Percentiles rank a stretch among this genome's conserved stretches.
These are phyloP conservation scores for Geranomyces michiganensis DNA, from an alignment of 192 early-diverging fungal genomes.

Conservation along the genomic window DNA sequence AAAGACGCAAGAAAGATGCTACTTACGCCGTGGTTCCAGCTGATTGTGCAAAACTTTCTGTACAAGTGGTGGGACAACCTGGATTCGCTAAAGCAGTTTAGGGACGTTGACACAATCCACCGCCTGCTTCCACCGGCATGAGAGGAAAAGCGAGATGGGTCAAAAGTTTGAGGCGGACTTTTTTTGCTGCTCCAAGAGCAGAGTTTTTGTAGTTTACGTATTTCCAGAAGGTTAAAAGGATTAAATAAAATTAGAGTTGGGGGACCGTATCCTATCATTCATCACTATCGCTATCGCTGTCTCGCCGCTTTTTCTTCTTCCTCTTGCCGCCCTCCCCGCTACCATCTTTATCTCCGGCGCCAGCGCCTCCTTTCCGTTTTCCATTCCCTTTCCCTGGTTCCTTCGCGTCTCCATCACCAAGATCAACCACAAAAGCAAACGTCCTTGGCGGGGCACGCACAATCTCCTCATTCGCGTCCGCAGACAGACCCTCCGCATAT, in stretches of 20 bases:
- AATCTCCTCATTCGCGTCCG: constrained; percentile 80
- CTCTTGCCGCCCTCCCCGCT: background rate
- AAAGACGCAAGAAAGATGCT: constrained; percentile 59
- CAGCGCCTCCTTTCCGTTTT: background rate
- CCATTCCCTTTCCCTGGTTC: background rate
- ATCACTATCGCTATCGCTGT: constrained; percentile 16
- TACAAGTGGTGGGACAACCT: constrained; percentile 96
- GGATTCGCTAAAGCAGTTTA: constrained; percentile 62
- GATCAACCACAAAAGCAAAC: constrained; percentile 5
- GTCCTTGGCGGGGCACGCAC: constrained; percentile 60
- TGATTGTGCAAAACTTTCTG: constrained; percentile 90
- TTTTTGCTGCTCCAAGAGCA: too few species aligned
- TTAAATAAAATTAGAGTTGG: too few species aligned
- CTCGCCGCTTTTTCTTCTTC: constrained; percentile 8
- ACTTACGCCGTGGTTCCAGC: constrained; percentile 95
- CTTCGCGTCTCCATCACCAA: background rate
- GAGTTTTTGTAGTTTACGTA: too few species aligned
- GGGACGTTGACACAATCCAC: constrained; percentile 73
- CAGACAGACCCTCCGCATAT: constrained; percentile 79
- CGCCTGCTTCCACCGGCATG: constrained; percentile 33
- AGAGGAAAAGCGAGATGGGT: too few species aligned
- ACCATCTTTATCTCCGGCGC: background rate
- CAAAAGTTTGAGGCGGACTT: too few species aligned
- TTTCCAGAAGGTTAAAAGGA: too few species aligned
- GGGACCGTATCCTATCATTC: background rate